A percentile compares a stretch with the other conserved stretches of the same genome.
phyloP scores from a whole-genome alignment of 345 rosid genomes.

The Salix suchowensis region DNA sequence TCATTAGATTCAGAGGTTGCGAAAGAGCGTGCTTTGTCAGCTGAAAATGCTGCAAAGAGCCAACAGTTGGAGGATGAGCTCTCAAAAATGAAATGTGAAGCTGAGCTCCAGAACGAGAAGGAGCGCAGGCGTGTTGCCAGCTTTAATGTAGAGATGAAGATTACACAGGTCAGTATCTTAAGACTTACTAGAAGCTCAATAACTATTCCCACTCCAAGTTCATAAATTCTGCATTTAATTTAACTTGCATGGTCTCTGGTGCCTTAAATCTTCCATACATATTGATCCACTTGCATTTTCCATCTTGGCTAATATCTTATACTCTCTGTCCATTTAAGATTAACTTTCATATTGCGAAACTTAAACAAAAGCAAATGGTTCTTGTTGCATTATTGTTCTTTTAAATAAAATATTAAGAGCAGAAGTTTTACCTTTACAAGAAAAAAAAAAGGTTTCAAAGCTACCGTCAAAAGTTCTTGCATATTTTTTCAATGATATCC shows the following conservation, averaged over 20 bases:
- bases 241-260: neutral
- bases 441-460: neutral
- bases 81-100: slow-evolving; percentile 43
- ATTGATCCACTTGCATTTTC: neutral
- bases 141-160: slow-evolving; percentile 42
- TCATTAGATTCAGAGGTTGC: slow-evolving; percentile 34
- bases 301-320: neutral
- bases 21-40: slow-evolving; percentile 29
- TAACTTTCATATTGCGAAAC: neutral
- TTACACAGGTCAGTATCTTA: slow-evolving; percentile 51
- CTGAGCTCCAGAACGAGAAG: slow-evolving; percentile 30
- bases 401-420: neutral
- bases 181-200: neutral
- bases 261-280: neutral
- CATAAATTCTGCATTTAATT: neutral
- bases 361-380: neutral
- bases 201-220: neutral
- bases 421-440: neutral
- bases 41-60: slow-evolving; percentile 30
- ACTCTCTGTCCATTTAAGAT: neutral
- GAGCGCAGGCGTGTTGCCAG: slow-evolving; percentile 30
- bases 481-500: neutral
- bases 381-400: neutral
- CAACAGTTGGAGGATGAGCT: slow-evolving; percentile 52
- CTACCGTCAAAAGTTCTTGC: neutral